Conservation (phyloP, 73 alveolate genomes). For the Uronychia setigera region DNA sequence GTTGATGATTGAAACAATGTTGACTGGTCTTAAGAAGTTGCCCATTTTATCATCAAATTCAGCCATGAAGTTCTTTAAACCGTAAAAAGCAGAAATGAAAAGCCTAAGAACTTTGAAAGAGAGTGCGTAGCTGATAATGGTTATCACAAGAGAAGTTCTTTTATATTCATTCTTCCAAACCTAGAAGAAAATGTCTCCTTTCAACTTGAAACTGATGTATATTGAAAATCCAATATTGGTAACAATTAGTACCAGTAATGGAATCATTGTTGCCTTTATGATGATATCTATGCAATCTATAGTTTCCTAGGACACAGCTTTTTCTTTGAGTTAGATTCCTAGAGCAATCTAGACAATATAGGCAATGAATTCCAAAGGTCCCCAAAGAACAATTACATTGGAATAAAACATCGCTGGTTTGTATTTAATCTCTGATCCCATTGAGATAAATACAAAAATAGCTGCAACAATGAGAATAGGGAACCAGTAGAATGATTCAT, state of each 20-base stretch:
- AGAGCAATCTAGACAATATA: conserved; percentile 3
- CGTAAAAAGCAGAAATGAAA: conserved; percentile 14
- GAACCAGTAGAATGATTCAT: conserved; percentile 10
- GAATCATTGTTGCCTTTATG: neutral
- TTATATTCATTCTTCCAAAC: conserved; percentile 1
- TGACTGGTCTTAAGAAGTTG: conserved; percentile 13
- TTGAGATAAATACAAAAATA: conserved; percentile 8
- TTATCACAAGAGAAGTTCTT: neutral
- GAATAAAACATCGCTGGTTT: conserved; percentile 13
- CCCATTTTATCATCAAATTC: conserved; percentile 11
- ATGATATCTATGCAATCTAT: neutral
- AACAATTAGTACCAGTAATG: neutral
- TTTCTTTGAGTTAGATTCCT: neutral
- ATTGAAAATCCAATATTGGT: neutral
- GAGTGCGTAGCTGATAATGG: neutral
- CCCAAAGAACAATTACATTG: conserved; percentile 24
- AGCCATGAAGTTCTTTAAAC: conserved; percentile 13
- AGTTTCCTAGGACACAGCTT: neutral
- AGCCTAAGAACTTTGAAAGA: conserved; percentile 27
- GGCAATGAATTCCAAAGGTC: conserved; percentile 18
- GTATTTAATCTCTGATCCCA: conserved; percentile 23
- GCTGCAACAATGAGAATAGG: conserved; percentile 5
- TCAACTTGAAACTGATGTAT: neutral
- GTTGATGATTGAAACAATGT: conserved; percentile 3
- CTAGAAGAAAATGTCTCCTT: neutral